phyloP scores from a whole-genome alignment of 345 rosid genomes.

The Euphorbia pulcherrima region DNA sequence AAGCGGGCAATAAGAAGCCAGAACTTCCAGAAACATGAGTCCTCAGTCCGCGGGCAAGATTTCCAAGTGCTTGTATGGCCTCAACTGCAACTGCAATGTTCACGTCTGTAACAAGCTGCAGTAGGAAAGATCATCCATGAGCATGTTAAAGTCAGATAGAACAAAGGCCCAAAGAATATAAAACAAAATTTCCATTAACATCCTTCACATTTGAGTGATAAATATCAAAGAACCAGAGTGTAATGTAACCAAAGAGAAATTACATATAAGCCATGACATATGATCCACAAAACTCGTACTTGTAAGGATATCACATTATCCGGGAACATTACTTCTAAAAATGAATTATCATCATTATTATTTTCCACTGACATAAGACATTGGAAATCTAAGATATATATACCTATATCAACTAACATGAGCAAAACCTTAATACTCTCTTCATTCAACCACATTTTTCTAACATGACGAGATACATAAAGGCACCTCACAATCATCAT shows the following conservation, averaged over 20 bases:
- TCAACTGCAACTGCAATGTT: slow-evolving; percentile 97
- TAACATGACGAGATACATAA: background rate
- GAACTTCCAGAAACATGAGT: slow-evolving; percentile 87
- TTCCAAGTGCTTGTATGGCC: slow-evolving; percentile 95
- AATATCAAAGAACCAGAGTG: background rate
- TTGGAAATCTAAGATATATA: background rate
- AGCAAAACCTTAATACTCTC: background rate
- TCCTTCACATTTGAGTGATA: background rate
- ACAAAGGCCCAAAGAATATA: background rate
- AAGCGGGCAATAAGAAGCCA: slow-evolving; percentile 76
- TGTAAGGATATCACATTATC: too few species aligned
- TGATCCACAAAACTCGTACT: too few species aligned
- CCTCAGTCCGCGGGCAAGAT: slow-evolving; percentile 88
- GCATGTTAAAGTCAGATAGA: background rate
- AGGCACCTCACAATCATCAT: background rate
- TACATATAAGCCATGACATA: background rate
- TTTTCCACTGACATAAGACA: too few species aligned
- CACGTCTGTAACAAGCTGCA: slow-evolving; percentile 92
- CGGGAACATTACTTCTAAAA: background rate
- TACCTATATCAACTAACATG: background rate
- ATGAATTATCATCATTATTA: background rate
- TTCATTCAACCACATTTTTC: background rate
- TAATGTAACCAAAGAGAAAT: background rate
- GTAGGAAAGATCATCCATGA: background rate
- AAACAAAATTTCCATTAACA: background rate